Evolutionary conservation across 164 flowering plant genomes (phyloP).

Genomic region (Umbilicus rupestris): DNA sequence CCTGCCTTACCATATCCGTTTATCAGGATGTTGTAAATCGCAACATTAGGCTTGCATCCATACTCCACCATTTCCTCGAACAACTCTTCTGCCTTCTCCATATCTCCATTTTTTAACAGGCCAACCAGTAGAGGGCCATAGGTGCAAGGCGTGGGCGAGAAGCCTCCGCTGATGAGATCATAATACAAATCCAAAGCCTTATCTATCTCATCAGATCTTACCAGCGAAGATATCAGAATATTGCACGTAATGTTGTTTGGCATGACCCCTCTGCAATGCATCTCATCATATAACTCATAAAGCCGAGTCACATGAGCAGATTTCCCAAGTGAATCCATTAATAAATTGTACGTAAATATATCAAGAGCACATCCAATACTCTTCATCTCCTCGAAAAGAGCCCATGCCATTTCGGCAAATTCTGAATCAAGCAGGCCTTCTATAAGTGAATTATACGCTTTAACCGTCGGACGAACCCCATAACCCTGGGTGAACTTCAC

Average conservation of each 20-base stretch:
- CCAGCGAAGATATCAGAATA: slow-evolving; percentile 66
- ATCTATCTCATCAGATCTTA: slow-evolving; percentile 42
- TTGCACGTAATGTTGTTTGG: slow-evolving; percentile 64
- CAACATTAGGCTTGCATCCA: slow-evolving; percentile 82
- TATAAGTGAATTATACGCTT: slow-evolving; percentile 47
- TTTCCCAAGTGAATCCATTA: slow-evolving; percentile 65
- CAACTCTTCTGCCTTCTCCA: slow-evolving; percentile 62
- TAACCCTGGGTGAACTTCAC: slow-evolving; percentile 36
- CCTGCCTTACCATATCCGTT: slow-evolving; percentile 82
- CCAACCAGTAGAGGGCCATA: slow-evolving; percentile 95
- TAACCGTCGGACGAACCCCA: slow-evolving; percentile 35
- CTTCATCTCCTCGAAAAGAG: slow-evolving; percentile 61
- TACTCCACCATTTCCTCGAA: slow-evolving; percentile 74
- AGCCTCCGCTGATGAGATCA: slow-evolving; percentile 65
- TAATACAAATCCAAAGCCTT: slow-evolving; percentile 63
- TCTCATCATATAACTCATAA: slow-evolving; percentile 50
- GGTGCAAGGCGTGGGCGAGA: slow-evolving; percentile 78
- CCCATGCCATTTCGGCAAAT: slow-evolving; percentile 36
- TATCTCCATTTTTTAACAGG: slow-evolving; percentile 53
- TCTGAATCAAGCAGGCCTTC: slow-evolving; percentile 51
- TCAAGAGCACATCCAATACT: slow-evolving; percentile 45
- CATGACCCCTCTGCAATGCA: slow-evolving; percentile 51
- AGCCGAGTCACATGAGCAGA: slow-evolving; percentile 42
- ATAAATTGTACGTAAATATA: slow-evolving; percentile 57
- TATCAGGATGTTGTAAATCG: slow-evolving; percentile 73